Percentiles rank a stretch among this genome's conserved stretches.
phyloP scores from a whole-genome alignment of 768 basidiomycete species.

The Amanita subjunquillea region DNA sequence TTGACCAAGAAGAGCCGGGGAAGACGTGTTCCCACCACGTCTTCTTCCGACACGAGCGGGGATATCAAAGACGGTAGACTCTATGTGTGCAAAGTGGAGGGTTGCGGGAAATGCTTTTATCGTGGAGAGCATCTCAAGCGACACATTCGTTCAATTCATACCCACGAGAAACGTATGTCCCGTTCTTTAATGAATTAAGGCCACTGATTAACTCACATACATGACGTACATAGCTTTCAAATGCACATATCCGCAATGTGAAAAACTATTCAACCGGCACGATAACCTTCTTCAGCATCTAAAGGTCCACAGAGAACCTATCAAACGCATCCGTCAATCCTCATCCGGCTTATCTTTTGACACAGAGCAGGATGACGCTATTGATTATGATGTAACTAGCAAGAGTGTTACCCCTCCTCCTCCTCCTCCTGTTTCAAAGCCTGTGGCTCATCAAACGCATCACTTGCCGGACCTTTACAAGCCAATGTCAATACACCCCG shows the following conservation, averaged over 20 bases:
- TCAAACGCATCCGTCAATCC: not conserved
- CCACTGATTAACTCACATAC: slow-evolving; percentile 10
- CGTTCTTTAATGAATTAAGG: slow-evolving; percentile 8
- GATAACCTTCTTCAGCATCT: slow-evolving; percentile 77
- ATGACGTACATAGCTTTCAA: slow-evolving; percentile 45
- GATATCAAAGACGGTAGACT: slow-evolving; percentile 18
- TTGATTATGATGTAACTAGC: not conserved
- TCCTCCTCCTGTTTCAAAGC: not conserved
- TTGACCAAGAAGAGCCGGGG: slow-evolving; percentile 76
- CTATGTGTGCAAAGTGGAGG: slow-evolving; percentile 57
- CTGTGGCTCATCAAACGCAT: not conserved
- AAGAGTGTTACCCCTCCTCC: not conserved
- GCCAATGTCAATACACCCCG: not conserved
- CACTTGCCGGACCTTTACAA: not conserved
- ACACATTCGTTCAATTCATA: slow-evolving; percentile 67
- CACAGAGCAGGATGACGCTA: not conserved
- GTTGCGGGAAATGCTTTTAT: slow-evolving; percentile 65
- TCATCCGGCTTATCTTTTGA: not conserved
- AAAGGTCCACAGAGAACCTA: slow-evolving; percentile 48
- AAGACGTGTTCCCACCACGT: slow-evolving; percentile 57
- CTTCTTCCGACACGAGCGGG: slow-evolving; percentile 5
- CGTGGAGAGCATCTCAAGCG: slow-evolving; percentile 71
- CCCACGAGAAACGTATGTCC: slow-evolving; percentile 65
- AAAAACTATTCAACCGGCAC: slow-evolving; percentile 67
- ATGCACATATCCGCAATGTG: slow-evolving; percentile 57